A percentile compares a stretch with the other conserved stretches of the same genome.
phyloP scores from a whole-genome alignment of 352 stramenopile species.

The Phytophthora fragariaefolia region DNA sequence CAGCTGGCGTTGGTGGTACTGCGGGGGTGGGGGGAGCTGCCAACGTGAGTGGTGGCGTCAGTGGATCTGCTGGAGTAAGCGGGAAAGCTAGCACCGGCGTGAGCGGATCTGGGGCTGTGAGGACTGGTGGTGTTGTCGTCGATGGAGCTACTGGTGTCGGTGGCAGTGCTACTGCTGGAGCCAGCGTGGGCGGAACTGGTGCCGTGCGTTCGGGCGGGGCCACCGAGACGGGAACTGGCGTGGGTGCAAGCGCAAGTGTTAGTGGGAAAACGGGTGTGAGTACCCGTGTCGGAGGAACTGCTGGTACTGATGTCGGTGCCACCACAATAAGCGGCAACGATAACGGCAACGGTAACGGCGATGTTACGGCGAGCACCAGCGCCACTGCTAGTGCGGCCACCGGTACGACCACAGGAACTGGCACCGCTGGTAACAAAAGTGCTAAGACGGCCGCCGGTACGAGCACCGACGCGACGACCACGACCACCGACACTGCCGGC shows the following conservation, averaged over 20 bases:
- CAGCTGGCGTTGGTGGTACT: not conserved
- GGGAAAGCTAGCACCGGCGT: not conserved
- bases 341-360: too few species aligned
- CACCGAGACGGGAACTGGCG: too few species aligned
- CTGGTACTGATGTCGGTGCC: constrained; percentile 1
- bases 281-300: not conserved
- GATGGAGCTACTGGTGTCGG: not conserved
- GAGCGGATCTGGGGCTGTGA: too few species aligned
- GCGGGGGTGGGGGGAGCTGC: not conserved
- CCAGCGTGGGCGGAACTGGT: not conserved
- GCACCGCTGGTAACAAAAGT: too few species aligned
- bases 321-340: too few species aligned
- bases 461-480: too few species aligned
- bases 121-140: not conserved
- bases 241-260: not conserved
- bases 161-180: not conserved
- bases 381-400: too few species aligned
- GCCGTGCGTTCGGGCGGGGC: too few species aligned
- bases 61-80: not conserved
- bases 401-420: too few species aligned
- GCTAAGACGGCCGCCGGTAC: too few species aligned
- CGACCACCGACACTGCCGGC: not conserved
- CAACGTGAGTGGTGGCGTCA: not conserved
- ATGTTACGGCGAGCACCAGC: not conserved
- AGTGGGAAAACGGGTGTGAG: not conserved